Percentiles rank a stretch among this genome's conserved stretches.
phyloP scores from a whole-genome alignment of 2,329 filamentous ascomycete species.

The Madurella fahalii region DNA sequence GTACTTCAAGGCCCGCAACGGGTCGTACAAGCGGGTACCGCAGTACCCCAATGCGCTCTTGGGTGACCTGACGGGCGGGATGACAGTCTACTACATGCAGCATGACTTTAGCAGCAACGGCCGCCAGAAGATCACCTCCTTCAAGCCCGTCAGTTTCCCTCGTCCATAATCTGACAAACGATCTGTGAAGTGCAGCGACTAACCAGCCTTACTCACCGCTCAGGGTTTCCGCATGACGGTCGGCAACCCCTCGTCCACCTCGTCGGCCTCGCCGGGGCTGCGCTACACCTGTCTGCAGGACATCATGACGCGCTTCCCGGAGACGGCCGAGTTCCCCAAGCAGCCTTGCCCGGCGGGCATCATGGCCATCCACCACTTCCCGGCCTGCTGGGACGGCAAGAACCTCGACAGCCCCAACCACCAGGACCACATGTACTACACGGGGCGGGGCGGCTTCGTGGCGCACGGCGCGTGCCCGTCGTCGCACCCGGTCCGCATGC shows the following conservation, averaged over 20 bases:
- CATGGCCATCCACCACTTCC: constrained; percentile 42
- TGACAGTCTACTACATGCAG: constrained; percentile 26
- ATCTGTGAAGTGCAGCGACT: neutral
- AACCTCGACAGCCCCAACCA: constrained; percentile 53
- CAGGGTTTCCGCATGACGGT: constrained; percentile 45
- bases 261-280: constrained; percentile 33
- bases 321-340: constrained; percentile 39
- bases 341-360: constrained; percentile 38
- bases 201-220: neutral
- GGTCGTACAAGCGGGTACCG: constrained; percentile 26
- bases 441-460: constrained; percentile 26
- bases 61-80: constrained; percentile 19
- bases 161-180: too few species aligned
- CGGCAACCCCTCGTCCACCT: constrained; percentile 30
- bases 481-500: constrained; percentile 30
- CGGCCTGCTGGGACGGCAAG: constrained; percentile 41
- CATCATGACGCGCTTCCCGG: constrained; percentile 38
- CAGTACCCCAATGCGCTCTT: constrained; percentile 22
- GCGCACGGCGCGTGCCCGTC: constrained; percentile 26
- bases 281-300: constrained; percentile 41
- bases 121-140: constrained; percentile 38
- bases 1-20: constrained; percentile 28
- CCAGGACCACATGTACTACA: constrained; percentile 32
- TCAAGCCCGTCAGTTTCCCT: constrained; percentile 33
- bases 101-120: constrained; percentile 33